Conservation (phyloP, 345 rosid genomes). For the Eucalyptus curtisii region DNA sequence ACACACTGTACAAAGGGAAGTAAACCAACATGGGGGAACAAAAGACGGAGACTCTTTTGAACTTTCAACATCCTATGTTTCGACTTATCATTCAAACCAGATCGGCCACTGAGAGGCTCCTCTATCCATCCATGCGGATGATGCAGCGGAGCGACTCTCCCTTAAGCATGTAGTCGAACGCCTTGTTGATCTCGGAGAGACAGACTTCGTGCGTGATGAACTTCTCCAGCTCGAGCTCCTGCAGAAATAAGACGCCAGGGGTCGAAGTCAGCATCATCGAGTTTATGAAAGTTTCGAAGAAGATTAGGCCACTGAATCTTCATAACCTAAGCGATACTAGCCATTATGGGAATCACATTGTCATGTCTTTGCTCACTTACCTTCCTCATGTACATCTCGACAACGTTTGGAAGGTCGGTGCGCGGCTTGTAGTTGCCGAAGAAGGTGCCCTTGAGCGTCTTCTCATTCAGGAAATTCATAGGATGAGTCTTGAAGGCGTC, state of each 20-base stretch:
- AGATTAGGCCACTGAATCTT: neutral
- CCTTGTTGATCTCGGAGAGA: constrained; percentile 39
- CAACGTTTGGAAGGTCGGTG: constrained; percentile 21
- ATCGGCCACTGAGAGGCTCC: neutral
- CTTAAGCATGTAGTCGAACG: constrained; percentile 35
- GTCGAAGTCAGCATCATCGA: neutral
- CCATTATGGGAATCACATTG: neutral
- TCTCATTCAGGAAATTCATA: constrained; percentile 17
- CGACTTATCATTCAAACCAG: neutral
- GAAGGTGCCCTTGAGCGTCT: constrained; percentile 31
- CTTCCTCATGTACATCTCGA: constrained; percentile 25
- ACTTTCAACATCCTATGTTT: neutral
- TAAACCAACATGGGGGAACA: neutral
- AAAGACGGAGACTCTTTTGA: neutral
- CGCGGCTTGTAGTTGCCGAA: constrained; percentile 35
- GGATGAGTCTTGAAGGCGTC: constrained; percentile 32
- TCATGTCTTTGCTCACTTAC: neutral
- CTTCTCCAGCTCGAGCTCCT: constrained; percentile 37
- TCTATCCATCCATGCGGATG: constrained; percentile 19
- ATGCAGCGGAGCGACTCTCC: constrained; percentile 36
- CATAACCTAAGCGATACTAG: neutral
- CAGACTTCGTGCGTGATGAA: constrained; percentile 35
- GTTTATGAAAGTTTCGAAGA: neutral
- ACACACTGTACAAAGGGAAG: neutral
- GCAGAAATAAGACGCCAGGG: neutral